Conservation (phyloP, 208 protist genomes). For the Zelonia costaricensis region DNA sequence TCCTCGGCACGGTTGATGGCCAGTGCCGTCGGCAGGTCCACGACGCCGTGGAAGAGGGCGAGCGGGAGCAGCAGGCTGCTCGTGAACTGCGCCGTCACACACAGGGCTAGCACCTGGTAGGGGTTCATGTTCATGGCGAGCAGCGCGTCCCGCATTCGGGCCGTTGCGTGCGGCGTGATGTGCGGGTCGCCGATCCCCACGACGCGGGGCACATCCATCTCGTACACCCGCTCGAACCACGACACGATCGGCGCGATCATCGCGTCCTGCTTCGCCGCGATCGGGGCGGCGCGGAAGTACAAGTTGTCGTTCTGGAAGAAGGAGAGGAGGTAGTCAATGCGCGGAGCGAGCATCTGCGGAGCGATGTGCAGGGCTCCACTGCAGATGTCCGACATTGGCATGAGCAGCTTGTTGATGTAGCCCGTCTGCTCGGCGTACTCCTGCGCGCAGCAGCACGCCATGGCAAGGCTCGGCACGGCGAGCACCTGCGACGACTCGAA, state of each 20-base stretch:
- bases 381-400: slow-evolving; percentile 91
- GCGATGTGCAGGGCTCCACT: slow-evolving; percentile 86
- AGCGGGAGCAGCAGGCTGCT: slow-evolving; percentile 90
- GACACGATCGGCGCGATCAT: slow-evolving; percentile 72
- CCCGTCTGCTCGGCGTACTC: slow-evolving; percentile 88
- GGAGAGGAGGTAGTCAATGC: slow-evolving; percentile 91
- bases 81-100: slow-evolving; percentile 92
- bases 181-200: slow-evolving; percentile 83
- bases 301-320: slow-evolving; percentile 93
- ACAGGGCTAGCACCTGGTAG: slow-evolving; percentile 90
- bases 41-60: slow-evolving; percentile 73
- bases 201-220: slow-evolving; percentile 82
- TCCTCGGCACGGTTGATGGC: slow-evolving; percentile 89
- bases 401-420: slow-evolving; percentile 88
- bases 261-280: slow-evolving; percentile 76
- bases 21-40: slow-evolving; percentile 77
- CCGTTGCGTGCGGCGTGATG: slow-evolving; percentile 52
- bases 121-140: slow-evolving; percentile 86
- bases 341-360: slow-evolving; percentile 84
- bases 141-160: slow-evolving; percentile 71
- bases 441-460: slow-evolving; percentile 83
- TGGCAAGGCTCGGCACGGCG: slow-evolving; percentile 80
- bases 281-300: slow-evolving; percentile 83
- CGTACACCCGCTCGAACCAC: slow-evolving; percentile 78
- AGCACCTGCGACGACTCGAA: slow-evolving; percentile 81